phyloP scores from a whole-genome alignment of 2,329 filamentous ascomycete genomes.

The Colletotrichum falcatum region DNA sequence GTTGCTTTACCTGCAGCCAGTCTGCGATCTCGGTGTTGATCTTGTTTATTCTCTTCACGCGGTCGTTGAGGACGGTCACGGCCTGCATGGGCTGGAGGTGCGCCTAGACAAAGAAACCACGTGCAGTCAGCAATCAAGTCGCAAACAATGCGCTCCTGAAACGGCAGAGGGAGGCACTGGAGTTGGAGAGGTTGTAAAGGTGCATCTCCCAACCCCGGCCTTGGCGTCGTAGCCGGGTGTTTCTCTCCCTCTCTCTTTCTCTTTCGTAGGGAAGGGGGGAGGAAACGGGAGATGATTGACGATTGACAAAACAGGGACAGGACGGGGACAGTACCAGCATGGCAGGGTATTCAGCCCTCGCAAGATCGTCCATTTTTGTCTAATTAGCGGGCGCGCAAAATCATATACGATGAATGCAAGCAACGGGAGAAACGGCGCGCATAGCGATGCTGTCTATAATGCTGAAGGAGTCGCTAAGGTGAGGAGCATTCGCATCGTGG shows the following conservation, averaged over 20 bases:
- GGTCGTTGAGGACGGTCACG: conserved; percentile 84
- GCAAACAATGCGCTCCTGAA: conserved; percentile 36
- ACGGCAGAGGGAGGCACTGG: neutral
- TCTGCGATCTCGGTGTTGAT: conserved; percentile 93
- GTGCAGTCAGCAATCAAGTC: conserved; percentile 39
- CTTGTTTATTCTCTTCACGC: conserved; percentile 86
- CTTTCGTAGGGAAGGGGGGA: neutral
- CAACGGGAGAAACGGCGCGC: conserved; percentile 39
- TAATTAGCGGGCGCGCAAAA: conserved; percentile 39
- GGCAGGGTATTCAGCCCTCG: conserved; percentile 90
- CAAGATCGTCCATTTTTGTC: conserved; percentile 77
- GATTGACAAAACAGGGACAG: conserved; percentile 2
- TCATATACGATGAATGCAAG: conserved; percentile 38
- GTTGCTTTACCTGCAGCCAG: conserved; percentile 85
- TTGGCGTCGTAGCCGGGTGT: neutral
- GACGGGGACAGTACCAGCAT: conserved; percentile 77
- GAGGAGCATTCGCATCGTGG: conserved; percentile 41
- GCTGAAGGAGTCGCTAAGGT: conserved; percentile 35
- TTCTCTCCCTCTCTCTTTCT: neutral
- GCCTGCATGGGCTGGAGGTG: conserved; percentile 85
- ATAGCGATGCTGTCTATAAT: conserved; percentile 43
- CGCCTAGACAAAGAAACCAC: conserved; percentile 65
- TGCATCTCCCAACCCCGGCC: neutral
- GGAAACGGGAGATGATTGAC: conserved; percentile 21
- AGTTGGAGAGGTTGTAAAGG: neutral